A percentile compares a stretch with the other conserved stretches of the same genome.
phyloP scores from a whole-genome alignment of 2,329 filamentous ascomycete genomes.

The Pezicula radicicola region DNA sequence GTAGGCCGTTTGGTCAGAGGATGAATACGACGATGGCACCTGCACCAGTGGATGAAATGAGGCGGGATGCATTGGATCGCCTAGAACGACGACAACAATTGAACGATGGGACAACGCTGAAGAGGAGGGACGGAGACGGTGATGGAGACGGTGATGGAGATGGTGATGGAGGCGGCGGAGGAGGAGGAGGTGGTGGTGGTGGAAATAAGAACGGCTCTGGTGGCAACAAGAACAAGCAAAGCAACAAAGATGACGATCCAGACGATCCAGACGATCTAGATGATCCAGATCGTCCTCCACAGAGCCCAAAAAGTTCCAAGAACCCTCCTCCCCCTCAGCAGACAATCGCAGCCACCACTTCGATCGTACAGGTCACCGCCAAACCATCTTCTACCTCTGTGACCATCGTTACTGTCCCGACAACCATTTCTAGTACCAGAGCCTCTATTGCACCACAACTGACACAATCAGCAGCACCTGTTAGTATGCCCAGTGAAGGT shows the following conservation, averaged over 20 bases:
- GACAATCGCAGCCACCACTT: not conserved
- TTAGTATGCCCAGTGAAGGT: not conserved
- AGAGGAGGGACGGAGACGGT: conserved; percentile 6
- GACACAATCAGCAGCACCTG: not conserved
- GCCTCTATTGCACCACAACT: not conserved
- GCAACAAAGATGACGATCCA: not conserved
- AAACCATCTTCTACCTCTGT: not conserved
- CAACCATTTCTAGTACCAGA: not conserved
- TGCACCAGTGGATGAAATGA: conserved; percentile 23
- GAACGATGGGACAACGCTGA: not conserved
- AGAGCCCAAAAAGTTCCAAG: not conserved
- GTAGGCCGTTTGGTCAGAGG: conserved; percentile 18
- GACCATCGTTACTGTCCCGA: not conserved
- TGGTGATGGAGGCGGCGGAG: not conserved
- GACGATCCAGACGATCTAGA: not conserved
- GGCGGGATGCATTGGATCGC: conserved; percentile 9
- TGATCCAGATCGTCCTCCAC: not conserved
- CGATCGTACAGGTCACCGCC: not conserved
- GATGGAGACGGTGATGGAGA: conserved; percentile 5
- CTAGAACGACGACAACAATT: conserved; percentile 9
- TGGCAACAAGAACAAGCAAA: not conserved
- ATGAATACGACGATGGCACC: conserved; percentile 30
- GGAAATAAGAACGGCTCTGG: not conserved
- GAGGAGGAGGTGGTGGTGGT: not conserved
- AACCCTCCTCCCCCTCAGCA: not conserved